Conservation (phyloP, 2,329 filamentous ascomycete species). For the Aspergillus sp. region DNA sequence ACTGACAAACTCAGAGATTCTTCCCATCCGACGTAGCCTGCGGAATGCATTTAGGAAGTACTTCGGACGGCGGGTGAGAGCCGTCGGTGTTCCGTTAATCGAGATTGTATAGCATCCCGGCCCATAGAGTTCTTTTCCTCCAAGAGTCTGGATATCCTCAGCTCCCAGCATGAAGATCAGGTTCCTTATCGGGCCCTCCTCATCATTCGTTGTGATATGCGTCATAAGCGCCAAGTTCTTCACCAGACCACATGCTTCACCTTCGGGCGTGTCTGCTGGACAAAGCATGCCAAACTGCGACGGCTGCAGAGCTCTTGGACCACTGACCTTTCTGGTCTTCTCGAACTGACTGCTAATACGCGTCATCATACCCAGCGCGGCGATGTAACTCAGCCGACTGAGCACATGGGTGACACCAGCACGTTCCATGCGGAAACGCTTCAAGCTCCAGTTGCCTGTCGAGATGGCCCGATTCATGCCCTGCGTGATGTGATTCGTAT, state of each 20-base stretch:
- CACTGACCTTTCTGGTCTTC: conserved; percentile 95
- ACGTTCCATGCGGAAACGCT: conserved; percentile 98
- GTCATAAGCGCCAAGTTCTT: conserved; percentile 99
- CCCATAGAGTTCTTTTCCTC: conserved; percentile 82
- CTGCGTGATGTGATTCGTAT: conserved; percentile 82
- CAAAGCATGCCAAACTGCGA: conserved; percentile 99
- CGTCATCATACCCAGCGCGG: conserved; percentile 98
- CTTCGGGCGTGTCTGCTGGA: conserved; percentile 95
- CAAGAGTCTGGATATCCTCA: conserved; percentile 75
- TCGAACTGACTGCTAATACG: conserved; percentile 98
- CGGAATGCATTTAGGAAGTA: conserved; percentile 83
- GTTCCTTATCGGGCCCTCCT: conserved; percentile 84
- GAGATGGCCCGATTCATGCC: conserved; percentile 96
- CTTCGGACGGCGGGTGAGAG: conserved; percentile 81
- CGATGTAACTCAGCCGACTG: conserved; percentile 93
- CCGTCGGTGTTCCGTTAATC: conserved; percentile 92
- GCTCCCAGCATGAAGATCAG: conserved; percentile 85
- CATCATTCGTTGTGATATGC: conserved; percentile 95
- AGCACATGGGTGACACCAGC: conserved; percentile 96
- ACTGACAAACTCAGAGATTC: conserved; percentile 93
- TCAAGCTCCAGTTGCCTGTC: conserved; percentile 96
- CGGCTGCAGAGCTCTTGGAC: conserved; percentile 90
- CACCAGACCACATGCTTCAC: conserved; percentile 94
- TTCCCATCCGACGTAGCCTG: conserved; percentile 80
- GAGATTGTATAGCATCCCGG: conserved; percentile 86